Conservation (phyloP, 2,329 filamentous ascomycete species). For the Hypoxylon sp. region DNA sequence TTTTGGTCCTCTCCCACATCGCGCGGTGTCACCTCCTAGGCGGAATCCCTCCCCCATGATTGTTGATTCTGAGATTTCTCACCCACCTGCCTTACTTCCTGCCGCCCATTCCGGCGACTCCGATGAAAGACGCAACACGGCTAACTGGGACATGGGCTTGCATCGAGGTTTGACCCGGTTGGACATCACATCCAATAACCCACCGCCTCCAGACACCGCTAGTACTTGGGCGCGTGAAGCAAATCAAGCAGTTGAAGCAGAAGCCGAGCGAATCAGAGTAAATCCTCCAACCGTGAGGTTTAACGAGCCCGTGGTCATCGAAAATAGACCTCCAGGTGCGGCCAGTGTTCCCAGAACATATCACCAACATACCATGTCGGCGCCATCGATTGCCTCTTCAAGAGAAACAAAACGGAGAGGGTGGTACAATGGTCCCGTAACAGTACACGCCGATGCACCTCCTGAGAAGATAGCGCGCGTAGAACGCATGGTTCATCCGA, state of each 20-base stretch:
- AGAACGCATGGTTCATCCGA: conserved; percentile 71
- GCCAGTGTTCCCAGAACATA: conserved; percentile 51
- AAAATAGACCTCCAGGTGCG: conserved; percentile 42
- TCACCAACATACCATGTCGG: conserved; percentile 73
- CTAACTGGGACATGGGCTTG: conserved; percentile 75
- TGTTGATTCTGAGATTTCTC: conserved; percentile 69
- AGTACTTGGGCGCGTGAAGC: conserved; percentile 71
- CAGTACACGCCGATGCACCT: conserved; percentile 56
- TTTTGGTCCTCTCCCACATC: conserved; percentile 82
- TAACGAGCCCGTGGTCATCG: conserved; percentile 61
- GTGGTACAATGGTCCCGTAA: conserved; percentile 75
- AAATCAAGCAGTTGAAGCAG: conserved; percentile 68
- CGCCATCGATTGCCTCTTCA: conserved; percentile 68
- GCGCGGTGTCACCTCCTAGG: conserved; percentile 73
- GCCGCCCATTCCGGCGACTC: conserved; percentile 53
- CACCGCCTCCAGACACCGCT: conserved; percentile 67
- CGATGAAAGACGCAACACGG: conserved; percentile 66
- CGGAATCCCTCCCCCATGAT: conserved; percentile 83
- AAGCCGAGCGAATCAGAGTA: conserved; percentile 65
- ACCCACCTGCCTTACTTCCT: conserved; percentile 56
- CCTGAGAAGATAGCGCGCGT: conserved; percentile 63
- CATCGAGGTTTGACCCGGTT: conserved; percentile 77
- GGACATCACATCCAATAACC: conserved; percentile 69
- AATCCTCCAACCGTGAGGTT: conserved; percentile 68
- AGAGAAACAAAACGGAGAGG: conserved; percentile 76